phyloP scores from a whole-genome alignment of 2,329 filamentous ascomycete species.

The Phialophora tarda region DNA sequence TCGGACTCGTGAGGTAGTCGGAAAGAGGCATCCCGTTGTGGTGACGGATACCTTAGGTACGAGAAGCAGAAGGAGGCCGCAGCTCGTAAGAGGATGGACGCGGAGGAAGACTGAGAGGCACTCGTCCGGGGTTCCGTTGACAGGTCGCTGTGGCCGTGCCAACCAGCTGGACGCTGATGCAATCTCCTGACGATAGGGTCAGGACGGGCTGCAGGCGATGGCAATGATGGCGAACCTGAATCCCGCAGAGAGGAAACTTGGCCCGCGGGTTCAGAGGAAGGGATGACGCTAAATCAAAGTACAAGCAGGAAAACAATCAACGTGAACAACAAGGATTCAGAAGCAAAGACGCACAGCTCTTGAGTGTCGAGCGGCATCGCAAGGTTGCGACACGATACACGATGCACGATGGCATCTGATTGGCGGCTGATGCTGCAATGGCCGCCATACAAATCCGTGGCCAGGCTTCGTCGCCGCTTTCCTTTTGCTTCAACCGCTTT shows the following conservation, averaged over 20 bases:
- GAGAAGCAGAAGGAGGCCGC: background rate
- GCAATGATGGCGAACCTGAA: background rate
- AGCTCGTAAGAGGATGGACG: background rate
- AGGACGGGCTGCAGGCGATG: background rate
- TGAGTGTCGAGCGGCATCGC: background rate
- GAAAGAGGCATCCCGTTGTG: constrained; percentile 34
- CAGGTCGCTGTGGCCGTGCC: constrained; percentile 3
- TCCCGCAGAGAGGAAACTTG: background rate
- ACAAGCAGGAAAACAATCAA: background rate
- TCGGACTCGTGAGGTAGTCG: constrained; percentile 36
- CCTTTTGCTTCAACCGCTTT: background rate
- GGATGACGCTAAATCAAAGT: background rate
- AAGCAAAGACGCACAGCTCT: background rate
- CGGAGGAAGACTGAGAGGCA: background rate
- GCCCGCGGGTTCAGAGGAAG: background rate
- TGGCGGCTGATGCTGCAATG: background rate
- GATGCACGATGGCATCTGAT: background rate
- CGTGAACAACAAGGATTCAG: background rate
- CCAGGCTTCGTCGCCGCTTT: background rate
- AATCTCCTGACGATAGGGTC: background rate
- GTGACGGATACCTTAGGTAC: background rate
- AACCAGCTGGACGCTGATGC: constrained; percentile 2
- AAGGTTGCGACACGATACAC: background rate
- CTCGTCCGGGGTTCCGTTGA: background rate
- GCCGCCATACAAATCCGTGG: background rate